phyloP scores from a whole-genome alignment of 2,329 filamentous ascomycete genomes.

The Aspergillus unguis region DNA sequence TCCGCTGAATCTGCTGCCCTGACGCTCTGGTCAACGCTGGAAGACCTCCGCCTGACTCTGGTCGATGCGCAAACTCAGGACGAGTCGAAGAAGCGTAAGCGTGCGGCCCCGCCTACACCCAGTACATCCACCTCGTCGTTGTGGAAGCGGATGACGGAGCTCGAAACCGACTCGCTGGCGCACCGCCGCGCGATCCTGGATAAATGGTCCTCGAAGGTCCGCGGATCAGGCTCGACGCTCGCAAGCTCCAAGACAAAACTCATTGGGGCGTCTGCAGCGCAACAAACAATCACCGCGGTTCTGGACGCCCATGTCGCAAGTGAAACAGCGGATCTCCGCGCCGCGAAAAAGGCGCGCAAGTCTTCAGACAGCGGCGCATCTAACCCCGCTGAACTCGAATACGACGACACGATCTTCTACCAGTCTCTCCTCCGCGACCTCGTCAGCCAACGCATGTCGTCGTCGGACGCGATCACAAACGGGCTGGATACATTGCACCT shows the following conservation, averaged over 20 bases:
- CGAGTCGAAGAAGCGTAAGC: conserved; percentile 46
- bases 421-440: conserved; percentile 88
- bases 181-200: conserved; percentile 72
- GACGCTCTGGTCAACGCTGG: conserved; percentile 73
- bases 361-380: conserved; percentile 19
- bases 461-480: conserved; percentile 48
- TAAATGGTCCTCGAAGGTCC: conserved; percentile 85
- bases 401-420: conserved; percentile 95
- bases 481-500: conserved; percentile 41
- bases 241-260: conserved; percentile 60
- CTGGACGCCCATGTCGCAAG: conserved; percentile 45
- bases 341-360: conserved; percentile 18
- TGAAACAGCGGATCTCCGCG: conserved; percentile 31
- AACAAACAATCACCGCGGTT: conserved; percentile 50
- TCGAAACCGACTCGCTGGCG: conserved; percentile 59
- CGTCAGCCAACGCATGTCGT: conserved; percentile 79
- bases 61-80: conserved; percentile 36
- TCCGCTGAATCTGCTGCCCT: conserved; percentile 83
- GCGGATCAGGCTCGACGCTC: conserved; percentile 52
- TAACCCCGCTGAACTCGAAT: conserved; percentile 47
- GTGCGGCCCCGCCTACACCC: conserved; percentile 47
- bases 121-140: conserved; percentile 61
- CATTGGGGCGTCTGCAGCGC: conserved; percentile 49
- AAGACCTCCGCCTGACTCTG: conserved; percentile 41
- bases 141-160: conserved; percentile 66